Evolutionary conservation across 352 stramenopile genomes (phyloP).

Genomic region (Phytophthora vignae): DNA sequence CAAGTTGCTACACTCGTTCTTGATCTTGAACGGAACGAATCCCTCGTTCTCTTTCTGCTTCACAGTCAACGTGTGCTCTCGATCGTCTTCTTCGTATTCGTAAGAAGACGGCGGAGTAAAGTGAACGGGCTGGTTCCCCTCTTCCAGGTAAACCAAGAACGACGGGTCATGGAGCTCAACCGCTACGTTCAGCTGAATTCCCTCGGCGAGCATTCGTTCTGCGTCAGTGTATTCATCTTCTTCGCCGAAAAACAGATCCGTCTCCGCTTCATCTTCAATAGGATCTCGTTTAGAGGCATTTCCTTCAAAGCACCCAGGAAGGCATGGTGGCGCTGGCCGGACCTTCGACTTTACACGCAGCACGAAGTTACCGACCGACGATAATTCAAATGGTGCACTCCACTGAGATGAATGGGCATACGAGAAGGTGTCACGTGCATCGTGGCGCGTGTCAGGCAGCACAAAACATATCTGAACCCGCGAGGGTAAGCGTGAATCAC

Average conservation of each 20-base stretch:
- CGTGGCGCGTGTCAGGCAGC: slow-evolving; percentile 38
- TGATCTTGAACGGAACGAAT: slow-evolving; percentile 83
- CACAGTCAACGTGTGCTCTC: slow-evolving; percentile 37
- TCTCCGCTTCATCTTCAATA: slow-evolving; percentile 43
- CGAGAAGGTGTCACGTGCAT: slow-evolving; percentile 28
- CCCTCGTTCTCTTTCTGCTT: slow-evolving; percentile 56
- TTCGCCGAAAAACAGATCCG: slow-evolving; percentile 43
- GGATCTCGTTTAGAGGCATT: slow-evolving; percentile 15
- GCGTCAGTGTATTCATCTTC: slow-evolving; percentile 46
- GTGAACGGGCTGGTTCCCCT: slow-evolving; percentile 38
- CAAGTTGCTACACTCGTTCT: slow-evolving; percentile 85
- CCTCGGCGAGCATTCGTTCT: slow-evolving; percentile 44
- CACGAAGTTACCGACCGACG: slow-evolving; percentile 83
- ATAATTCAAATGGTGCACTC: slow-evolving; percentile 83
- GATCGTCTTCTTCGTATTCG: slow-evolving; percentile 38
- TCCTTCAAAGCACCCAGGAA: slow-evolving; percentile 59
- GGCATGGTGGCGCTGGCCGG: slow-evolving; percentile 43
- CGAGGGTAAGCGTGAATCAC: slow-evolving; percentile 64
- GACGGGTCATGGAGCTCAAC: slow-evolving; percentile 86
- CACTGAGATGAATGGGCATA: slow-evolving; percentile 66
- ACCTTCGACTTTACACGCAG: slow-evolving; percentile 74
- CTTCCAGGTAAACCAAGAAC: slow-evolving; percentile 70
- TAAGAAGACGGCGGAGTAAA: slow-evolving; percentile 41
- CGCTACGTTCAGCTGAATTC: slow-evolving; percentile 74
- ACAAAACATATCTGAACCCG: slow-evolving; percentile 83